A percentile compares a stretch with the other conserved stretches of the same genome.
Conservation (phyloP, 495 filamentous ascomycete genomes). For the Neurospora tetrasperma region DNA sequence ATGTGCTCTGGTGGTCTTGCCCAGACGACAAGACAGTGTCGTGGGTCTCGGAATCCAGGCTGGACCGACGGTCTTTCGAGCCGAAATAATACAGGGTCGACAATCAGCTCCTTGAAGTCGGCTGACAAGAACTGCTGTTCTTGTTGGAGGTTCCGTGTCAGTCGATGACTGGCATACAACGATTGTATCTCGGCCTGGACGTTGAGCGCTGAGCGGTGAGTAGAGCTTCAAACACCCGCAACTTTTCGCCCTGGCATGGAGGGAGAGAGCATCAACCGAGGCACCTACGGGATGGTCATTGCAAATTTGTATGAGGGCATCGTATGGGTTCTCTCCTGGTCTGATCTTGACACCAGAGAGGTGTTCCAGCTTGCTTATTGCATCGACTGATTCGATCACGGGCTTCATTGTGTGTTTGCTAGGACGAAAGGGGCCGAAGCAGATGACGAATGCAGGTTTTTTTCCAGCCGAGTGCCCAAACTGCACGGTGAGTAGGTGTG, state of each 20-base stretch:
- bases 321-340: slow-evolving; percentile 59
- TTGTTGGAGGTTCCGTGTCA: slow-evolving; percentile 60
- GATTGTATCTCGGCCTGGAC: slow-evolving; percentile 57
- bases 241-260: background rate
- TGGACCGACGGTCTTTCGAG: slow-evolving; percentile 50
- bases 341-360: slow-evolving; percentile 40
- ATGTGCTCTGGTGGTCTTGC: slow-evolving; percentile 68
- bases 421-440: background rate
- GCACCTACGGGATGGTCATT: slow-evolving; percentile 46
- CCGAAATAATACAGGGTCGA: slow-evolving; percentile 66
- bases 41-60: slow-evolving; percentile 56
- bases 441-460: background rate
- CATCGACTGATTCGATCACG: slow-evolving; percentile 30
- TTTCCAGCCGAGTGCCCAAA: background rate
- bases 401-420: slow-evolving; percentile 21
- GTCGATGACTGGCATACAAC: slow-evolving; percentile 63
- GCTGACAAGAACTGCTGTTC: slow-evolving; percentile 53
- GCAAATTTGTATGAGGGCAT: slow-evolving; percentile 57
- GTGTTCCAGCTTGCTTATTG: slow-evolving; percentile 45
- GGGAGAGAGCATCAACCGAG: slow-evolving; percentile 4
- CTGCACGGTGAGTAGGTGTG: background rate
- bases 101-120: slow-evolving; percentile 58
- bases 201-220: background rate
- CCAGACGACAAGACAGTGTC: slow-evolving; percentile 81
- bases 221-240: background rate